Percentiles rank a stretch among this genome's conserved stretches.
Evolutionary conservation across 2,329 filamentous ascomycete genomes (phyloP).

Genomic region (Stachybotrys chartarum): DNA sequence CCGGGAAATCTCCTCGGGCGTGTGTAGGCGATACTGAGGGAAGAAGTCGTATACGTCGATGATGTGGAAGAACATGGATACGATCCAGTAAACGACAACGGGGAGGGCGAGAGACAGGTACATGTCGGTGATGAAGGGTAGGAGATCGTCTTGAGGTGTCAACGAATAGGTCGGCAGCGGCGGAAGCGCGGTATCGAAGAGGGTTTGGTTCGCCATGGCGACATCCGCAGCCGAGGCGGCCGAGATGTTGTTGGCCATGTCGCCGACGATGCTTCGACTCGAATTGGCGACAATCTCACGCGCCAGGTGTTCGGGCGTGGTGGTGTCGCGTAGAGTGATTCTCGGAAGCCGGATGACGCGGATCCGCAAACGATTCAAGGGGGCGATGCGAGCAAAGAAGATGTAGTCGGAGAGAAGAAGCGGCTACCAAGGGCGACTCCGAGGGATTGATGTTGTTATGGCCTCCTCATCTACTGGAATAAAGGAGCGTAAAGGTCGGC

Average conservation of each 20-base stretch:
- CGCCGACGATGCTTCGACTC: neutral
- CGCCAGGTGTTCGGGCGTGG: neutral
- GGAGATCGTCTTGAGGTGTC: slow-evolving; percentile 59
- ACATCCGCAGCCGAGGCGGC: slow-evolving; percentile 19
- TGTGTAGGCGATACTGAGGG: slow-evolving; percentile 88
- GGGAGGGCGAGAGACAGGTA: slow-evolving; percentile 70
- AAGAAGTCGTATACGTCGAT: slow-evolving; percentile 83
- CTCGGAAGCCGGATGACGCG: neutral
- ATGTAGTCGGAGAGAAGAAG: neutral
- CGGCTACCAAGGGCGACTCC: neutral
- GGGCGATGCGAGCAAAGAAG: neutral
- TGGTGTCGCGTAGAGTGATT: neutral
- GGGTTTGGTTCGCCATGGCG: slow-evolving; percentile 44
- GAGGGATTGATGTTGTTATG: neutral
- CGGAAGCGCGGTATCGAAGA: slow-evolving; percentile 57
- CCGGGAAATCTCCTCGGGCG: slow-evolving; percentile 81
- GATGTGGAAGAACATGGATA: slow-evolving; percentile 80
- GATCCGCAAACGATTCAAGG: neutral
- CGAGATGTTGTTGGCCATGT: slow-evolving; percentile 32
- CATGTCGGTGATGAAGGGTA: slow-evolving; percentile 75
- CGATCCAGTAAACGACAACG: slow-evolving; percentile 78
- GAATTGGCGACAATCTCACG: neutral
- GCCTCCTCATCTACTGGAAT: neutral
- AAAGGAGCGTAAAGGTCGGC: neutral
- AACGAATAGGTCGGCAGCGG: slow-evolving; percentile 80